Base-by-base conservation (phyloP, 306 rosid species). In the Cucurbita pepo region DNA sequence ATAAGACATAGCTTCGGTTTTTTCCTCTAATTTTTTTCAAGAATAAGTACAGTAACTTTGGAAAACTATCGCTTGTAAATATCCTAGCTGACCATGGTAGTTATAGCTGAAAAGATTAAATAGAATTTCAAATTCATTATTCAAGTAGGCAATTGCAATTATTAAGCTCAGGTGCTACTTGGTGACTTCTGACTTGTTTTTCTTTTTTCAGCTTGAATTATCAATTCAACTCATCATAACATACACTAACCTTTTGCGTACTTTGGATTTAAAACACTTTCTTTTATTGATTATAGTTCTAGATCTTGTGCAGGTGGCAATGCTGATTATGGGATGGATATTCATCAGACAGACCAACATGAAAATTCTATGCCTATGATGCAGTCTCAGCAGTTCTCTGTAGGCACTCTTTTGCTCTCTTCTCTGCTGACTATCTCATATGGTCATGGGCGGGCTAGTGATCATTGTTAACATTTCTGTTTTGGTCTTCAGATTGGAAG, bases 331-430 rank as follows among this genome's bases (percentile, higher is more conserved):
- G 74, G 82, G 0, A 85, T 93, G 90, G 94, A 93, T 79, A 88
- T 93, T 92, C 96, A 92, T 83, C 98, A 90, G 86, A 90, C 90
- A 83, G 98, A 93, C 44, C 98, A 93, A 78, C 98, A 88, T 62
- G 98, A 93, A 77, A 93, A 82, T 77, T 63, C 93, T 9, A 76
- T 86, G 81, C 82, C 97, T 16, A 88, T 90, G 94, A 84, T 93
- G 94, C 98, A 93, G 79, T 83, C 96, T 57, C 97, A 87, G 81
- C 97, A 93, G 80, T 93, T 93, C 88, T 58, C 97, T 19, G 98
- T 93, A 83, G 74, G 96, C 83, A 4, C 3, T 50, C 1, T 38
- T 5, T 37, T 18, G 10, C 55, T 34, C 74, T 37, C 70, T 37
- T 25, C 38, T 36, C 70, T 63, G 30, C 43, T 34, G 44, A 57